Evolutionary conservation across 2,329 filamentous ascomycete species (phyloP).

Genomic region (Fusarium acutatum): DNA sequence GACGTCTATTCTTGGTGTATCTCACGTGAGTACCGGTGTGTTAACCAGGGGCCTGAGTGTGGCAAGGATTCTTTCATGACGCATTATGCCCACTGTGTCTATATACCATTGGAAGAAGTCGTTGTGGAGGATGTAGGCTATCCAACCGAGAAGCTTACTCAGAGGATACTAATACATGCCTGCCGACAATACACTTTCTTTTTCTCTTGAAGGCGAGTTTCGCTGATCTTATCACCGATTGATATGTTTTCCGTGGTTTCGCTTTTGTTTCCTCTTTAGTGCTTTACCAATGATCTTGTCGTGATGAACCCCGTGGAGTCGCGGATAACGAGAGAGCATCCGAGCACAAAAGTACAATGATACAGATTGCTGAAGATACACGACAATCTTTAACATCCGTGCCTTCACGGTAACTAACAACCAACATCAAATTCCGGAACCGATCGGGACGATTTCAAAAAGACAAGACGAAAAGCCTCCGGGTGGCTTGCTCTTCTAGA

Average conservation of each 20-base stretch:
- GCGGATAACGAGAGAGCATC: neutral
- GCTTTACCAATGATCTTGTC: neutral
- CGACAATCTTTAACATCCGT: neutral
- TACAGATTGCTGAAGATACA: neutral
- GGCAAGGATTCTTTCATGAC: neutral
- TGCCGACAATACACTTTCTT: neutral
- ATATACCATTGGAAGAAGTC: slow-evolving; percentile 1
- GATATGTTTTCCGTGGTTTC: neutral
- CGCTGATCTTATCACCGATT: neutral
- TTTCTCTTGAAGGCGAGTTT: neutral
- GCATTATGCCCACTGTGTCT: slow-evolving; percentile 2
- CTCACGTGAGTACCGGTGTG: neutral
- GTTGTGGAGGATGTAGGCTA: slow-evolving; percentile 14
- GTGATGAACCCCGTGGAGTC: neutral
- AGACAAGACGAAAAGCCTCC: slow-evolving; percentile 26
- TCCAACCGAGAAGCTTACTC: neutral
- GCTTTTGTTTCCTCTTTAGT: neutral
- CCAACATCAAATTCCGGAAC: slow-evolving; percentile 17
- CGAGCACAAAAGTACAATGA: neutral
- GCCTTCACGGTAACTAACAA: neutral
- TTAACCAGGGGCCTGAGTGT: neutral
- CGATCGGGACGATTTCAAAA: neutral
- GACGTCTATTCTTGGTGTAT: neutral
- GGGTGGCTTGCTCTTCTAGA: neutral
- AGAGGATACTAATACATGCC: neutral